phyloP scores from a whole-genome alignment of 306 rosid species.

The Glycine soja region DNA sequence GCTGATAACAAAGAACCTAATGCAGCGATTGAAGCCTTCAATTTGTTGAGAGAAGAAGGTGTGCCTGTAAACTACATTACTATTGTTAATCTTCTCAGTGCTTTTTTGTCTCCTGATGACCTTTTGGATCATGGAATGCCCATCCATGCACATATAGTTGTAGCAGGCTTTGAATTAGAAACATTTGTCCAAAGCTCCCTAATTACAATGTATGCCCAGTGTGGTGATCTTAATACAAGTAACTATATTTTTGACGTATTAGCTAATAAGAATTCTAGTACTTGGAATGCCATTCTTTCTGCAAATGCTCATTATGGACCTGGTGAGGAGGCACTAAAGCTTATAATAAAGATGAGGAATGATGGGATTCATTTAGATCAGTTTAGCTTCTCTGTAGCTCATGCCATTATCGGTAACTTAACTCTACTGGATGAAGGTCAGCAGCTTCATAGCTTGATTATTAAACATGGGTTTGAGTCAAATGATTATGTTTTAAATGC shows the following conservation, averaged over 20 bases:
- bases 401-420: constrained; percentile 75
- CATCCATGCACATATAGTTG: constrained; percentile 68
- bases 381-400: constrained; percentile 78
- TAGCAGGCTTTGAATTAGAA: constrained; percentile 76
- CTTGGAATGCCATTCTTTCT: constrained; percentile 89
- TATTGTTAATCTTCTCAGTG: constrained; percentile 69
- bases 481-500: constrained; percentile 76
- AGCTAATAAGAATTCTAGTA: constrained; percentile 62
- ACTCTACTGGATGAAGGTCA: constrained; percentile 91
- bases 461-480: constrained; percentile 77
- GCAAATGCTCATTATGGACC: constrained; percentile 77
- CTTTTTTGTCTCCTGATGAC: constrained; percentile 59
- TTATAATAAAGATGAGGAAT: constrained; percentile 65
- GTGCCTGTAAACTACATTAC: constrained; percentile 75
- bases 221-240: constrained; percentile 76
- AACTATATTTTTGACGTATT: constrained; percentile 63
- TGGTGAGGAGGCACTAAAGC: constrained; percentile 84
- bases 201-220: constrained; percentile 84
- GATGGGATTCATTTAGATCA: constrained; percentile 73
- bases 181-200: constrained; percentile 79
- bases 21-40: constrained; percentile 71
- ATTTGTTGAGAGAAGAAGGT: constrained; percentile 69
- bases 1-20: constrained; percentile 73
- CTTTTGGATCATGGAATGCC: constrained; percentile 71
- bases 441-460: constrained; percentile 75